These are phyloP conservation scores for Fraxinus americana DNA, from an alignment of 257 asterid species.

Conservation along the genomic window DNA sequence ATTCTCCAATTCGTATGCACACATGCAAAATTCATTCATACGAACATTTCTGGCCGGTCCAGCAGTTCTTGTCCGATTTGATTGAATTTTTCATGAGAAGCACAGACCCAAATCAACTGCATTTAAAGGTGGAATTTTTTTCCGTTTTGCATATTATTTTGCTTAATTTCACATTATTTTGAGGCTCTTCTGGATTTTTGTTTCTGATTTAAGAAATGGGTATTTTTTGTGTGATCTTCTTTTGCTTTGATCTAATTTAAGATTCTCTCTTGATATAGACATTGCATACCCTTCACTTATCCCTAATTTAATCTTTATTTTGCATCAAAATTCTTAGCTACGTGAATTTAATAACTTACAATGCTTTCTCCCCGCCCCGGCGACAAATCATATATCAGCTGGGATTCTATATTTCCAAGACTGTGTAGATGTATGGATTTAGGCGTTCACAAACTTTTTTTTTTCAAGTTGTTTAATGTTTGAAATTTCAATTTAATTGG, in stretches of 20 bases:
- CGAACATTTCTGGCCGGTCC: background rate
- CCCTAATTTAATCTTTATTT: background rate
- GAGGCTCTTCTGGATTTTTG: background rate
- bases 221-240: background rate
- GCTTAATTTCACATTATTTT: background rate
- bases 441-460: background rate
- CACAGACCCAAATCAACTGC: background rate
- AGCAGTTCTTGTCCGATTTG: background rate
- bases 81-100: background rate
- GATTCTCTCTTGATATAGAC: background rate
- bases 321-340: background rate
- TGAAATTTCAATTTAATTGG: conserved; percentile 11
- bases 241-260: background rate
- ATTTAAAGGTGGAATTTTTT: background rate
- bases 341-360: background rate
- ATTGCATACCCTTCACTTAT: background rate
- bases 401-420: background rate
- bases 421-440: background rate
- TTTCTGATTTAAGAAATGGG: background rate
- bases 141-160: background rate
- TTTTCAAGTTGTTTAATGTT: background rate
- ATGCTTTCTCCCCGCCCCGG: background rate
- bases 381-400: background rate
- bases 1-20: background rate
- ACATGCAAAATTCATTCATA: background rate